Conservation (phyloP, 2,329 filamentous ascomycete species). For the Aureobasidium sp. region DNA sequence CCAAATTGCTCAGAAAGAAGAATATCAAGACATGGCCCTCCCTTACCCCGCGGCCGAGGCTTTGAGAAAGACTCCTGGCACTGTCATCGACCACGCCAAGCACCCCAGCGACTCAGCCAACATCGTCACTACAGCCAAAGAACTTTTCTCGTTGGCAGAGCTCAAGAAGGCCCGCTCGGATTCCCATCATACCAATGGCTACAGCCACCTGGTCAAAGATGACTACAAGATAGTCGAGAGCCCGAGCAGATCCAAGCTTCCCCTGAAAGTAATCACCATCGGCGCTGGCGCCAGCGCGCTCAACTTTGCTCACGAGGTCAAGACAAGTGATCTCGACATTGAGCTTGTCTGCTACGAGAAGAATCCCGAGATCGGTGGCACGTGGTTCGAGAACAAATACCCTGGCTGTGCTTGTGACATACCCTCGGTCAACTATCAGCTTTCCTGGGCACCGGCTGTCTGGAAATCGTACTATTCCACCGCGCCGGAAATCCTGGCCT, state of each 20-base stretch:
- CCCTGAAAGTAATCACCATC: constrained; percentile 39
- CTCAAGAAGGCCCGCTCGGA: background rate
- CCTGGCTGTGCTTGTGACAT: constrained; percentile 35
- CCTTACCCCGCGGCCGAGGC: too few relatives aligned
- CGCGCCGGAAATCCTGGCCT: constrained; percentile 31
- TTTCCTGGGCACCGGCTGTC: constrained; percentile 36
- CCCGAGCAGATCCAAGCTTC: constrained; percentile 25
- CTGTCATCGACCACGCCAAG: too few relatives aligned
- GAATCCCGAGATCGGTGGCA: constrained; percentile 36
- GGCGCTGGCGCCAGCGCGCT: constrained; percentile 40
- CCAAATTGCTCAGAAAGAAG: too few relatives aligned
- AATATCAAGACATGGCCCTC: too few relatives aligned
- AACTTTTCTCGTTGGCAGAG: too few relatives aligned
- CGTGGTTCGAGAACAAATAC: constrained; percentile 38
- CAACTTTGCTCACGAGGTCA: constrained; percentile 38
- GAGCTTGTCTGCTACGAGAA: constrained; percentile 39
- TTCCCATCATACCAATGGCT: background rate
- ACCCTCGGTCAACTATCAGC: constrained; percentile 29
- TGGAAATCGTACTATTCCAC: too few relatives aligned
- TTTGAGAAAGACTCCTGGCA: too few relatives aligned
- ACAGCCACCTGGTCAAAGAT: background rate
- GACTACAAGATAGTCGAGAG: constrained; percentile 37
- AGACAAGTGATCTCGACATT: constrained; percentile 34
- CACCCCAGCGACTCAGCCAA: too few relatives aligned
- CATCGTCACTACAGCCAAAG: too few relatives aligned